A percentile compares a stretch with the other conserved stretches of the same genome.
Conservation (phyloP, 371 early-diverging fungal genomes). For the Fennellomyces sp. region DNA sequence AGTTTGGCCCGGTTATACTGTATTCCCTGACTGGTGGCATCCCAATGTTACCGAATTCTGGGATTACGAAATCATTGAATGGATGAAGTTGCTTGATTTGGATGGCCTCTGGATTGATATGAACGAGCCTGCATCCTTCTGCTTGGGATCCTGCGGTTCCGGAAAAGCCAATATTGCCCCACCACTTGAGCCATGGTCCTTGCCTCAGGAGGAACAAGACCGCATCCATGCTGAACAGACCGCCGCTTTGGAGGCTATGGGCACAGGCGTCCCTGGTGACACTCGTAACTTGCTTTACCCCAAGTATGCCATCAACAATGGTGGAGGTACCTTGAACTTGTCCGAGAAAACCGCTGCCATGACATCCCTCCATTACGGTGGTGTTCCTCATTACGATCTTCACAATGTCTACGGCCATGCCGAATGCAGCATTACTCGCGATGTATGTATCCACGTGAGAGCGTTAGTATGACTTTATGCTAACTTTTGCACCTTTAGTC, state of each 20-base stretch:
- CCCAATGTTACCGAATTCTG: constrained; percentile 17
- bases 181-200: constrained; percentile 39
- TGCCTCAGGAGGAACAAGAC: constrained; percentile 11
- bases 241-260: constrained; percentile 8
- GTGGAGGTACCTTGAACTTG: constrained; percentile 44
- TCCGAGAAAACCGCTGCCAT: constrained; percentile 61
- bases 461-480: neutral
- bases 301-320: constrained; percentile 44
- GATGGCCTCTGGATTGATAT: constrained; percentile 71
- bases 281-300: constrained; percentile 36
- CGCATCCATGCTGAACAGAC: constrained; percentile 2
- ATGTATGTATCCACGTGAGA: neutral
- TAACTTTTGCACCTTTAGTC: neutral
- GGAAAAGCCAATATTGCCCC: constrained; percentile 27
- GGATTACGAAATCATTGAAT: constrained; percentile 21
- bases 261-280: constrained; percentile 18
- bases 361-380: constrained; percentile 59
- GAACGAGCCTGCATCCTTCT: constrained; percentile 73
- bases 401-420: constrained; percentile 68
- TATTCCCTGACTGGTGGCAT: constrained; percentile 29
- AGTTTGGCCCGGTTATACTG: constrained; percentile 67
- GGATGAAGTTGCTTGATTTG: constrained; percentile 18
- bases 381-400: constrained; percentile 58
- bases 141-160: constrained; percentile 25
- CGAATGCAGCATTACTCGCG: constrained; percentile 28